These are phyloP conservation scores for Heliosperma pusillum DNA, from an alignment of 148 eudicot species.

Conservation along the genomic window DNA sequence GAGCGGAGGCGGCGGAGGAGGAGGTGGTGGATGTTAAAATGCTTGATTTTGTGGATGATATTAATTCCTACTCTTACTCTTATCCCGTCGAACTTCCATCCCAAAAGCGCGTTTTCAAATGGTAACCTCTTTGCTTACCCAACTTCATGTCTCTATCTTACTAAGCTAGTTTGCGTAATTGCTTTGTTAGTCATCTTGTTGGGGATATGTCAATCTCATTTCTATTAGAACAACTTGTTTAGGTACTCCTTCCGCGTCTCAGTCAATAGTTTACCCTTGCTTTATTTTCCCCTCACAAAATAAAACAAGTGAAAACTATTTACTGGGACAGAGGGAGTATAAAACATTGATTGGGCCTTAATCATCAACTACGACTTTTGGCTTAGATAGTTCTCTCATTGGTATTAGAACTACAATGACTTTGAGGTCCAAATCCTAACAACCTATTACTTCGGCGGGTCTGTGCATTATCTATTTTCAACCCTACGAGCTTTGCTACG, in stretches of 20 bases:
- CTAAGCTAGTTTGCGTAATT: neutral
- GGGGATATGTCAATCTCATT: neutral
- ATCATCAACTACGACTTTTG: neutral
- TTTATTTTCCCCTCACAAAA: too few relatives aligned
- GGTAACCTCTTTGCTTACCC: slow-evolving; percentile 48
- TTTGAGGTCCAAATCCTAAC: neutral
- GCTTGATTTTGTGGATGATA: slow-evolving; percentile 59
- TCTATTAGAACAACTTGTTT: too few relatives aligned
- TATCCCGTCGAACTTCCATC: slow-evolving; percentile 67
- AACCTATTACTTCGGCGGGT: neutral
- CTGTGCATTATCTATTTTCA: neutral
- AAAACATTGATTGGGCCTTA: too few relatives aligned
- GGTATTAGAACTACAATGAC: neutral
- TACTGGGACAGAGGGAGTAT: too few relatives aligned
- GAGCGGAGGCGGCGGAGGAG: slow-evolving; percentile 64
- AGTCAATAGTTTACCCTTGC: too few relatives aligned
- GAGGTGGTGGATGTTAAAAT: slow-evolving; percentile 71
- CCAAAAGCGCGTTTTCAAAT: slow-evolving; percentile 60
- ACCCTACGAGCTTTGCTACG: neutral
- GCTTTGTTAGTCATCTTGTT: neutral
- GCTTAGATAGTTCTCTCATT: neutral
- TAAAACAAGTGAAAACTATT: too few relatives aligned
- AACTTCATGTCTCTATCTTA: too few relatives aligned
- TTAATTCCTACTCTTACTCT: slow-evolving; percentile 72
- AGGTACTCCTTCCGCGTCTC: too few relatives aligned